Base-by-base conservation (phyloP, 768 basidiomycete species). In the Vishniacozyma victoriae region DNA sequence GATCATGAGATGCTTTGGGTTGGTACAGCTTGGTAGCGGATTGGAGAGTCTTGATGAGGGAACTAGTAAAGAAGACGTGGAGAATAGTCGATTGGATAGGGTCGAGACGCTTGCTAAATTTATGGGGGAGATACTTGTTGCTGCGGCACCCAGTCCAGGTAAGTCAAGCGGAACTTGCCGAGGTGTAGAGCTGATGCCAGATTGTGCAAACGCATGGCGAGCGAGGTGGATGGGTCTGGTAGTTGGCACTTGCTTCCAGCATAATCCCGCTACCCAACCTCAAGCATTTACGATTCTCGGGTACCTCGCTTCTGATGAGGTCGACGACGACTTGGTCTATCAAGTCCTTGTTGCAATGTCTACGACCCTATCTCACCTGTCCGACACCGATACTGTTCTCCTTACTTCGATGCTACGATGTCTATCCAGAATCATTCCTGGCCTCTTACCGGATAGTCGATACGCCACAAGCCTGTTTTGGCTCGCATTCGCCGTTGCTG, bases 221-320 rank as follows among this genome's bases (percentile, higher is more conserved):
- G 87, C 90, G 22, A 78, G 91, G 27, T 93, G 90, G 89, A 90
- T 90, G 85, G 82, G 87, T 35, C 70, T 95, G 48, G 81, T 89
- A 13, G 85, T 86, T 1, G 82, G 87, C 1, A 86, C 86, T 0
- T 88, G 90, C 18, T 93, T 93, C 75, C 91, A 93, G 62, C 79
- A 85, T 39, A 87, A 86, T 3, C 84, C 87, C 0, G 82, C 85
- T 2, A 80, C 90, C n/a, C 91, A 93, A 65, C 82, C 85, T 22
- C 82, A 87, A 9, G 86, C 88, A 0, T 93, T 92, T 69, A 79
- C 86, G 25, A 82, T 85, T 3, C 78, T 95, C 7, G 86, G 86
- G 3, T 77, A 79, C n/a, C 77, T 92, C n/a, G 83, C 87, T 14
- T 80, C 80, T 3, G 79, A 84, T 2, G 87, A 90, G 20, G 85